Evolutionary conservation across 371 early-diverging fungal species (phyloP), one percentile per base, ranked within the genome.

Genomic region (Apophysomyces variabilis): DNA sequence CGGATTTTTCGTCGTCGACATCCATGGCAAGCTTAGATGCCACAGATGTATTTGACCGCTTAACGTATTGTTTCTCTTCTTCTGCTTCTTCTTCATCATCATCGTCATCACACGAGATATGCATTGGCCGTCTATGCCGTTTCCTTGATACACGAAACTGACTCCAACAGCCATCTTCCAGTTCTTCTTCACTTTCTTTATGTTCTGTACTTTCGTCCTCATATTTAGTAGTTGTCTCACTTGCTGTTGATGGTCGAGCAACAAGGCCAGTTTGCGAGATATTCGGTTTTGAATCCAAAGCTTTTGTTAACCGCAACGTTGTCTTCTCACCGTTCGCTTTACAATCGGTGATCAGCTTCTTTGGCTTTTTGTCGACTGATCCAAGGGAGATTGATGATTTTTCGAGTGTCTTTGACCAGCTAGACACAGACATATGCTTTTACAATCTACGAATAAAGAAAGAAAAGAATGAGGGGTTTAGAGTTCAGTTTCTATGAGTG

Each of bases 21-120:
- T 18, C 14, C 7, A 8, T 45, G 43, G 14, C 32, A 26, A 3
- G 61, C 45, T 4, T 26, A 14, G 61, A 14, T 45, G 61, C 13
- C 38, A 38, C 16, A 38, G 59, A 35, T 3, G 32, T 26, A 26
- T 26, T 26, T 26, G 32, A 26, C 3, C 32, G 32, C 32, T 26
- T 26, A 26, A 26, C 32, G 3, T 26, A 3, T 26, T 26, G 32
- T 26, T 26, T 26, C 32, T 26, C 32, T 26, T 26, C 32, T 26
- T 26, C 32, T 0, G 72, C 71, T 4, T 72, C 69, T 3, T 61
- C 70, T 38, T 70, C 66, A 26, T 72, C 76, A 44, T 70, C 70
- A 46, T 72, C 21, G 26, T 69, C 60, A 37, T 70, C 71, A n/a
- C 68, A 68, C 14, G 64, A 61, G 5, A 64, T 36, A 14, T 46